Conservation (phyloP, 2,329 filamentous ascomycete genomes). For the Ophidiomyces ophidiicola region DNA sequence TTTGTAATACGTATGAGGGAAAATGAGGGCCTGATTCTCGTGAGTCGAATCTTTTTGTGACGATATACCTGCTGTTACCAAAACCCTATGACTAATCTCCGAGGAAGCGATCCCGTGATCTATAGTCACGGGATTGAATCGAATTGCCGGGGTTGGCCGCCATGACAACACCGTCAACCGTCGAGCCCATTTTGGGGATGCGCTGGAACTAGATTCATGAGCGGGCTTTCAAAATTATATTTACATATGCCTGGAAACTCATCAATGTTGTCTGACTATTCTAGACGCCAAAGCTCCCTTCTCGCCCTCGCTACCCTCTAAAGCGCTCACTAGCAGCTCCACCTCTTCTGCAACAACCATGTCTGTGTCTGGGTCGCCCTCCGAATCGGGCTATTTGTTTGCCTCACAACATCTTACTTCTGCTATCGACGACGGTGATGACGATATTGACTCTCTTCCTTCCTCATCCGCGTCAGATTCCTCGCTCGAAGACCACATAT, state of each 20-base stretch:
- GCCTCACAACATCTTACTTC: slow-evolving; percentile 23
- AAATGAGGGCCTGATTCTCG: background rate
- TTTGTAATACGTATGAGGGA: no score
- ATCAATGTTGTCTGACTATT: no score
- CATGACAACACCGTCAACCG: background rate
- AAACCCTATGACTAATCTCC: slow-evolving; percentile 6
- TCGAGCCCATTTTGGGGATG: background rate
- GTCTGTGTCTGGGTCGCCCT: slow-evolving; percentile 25
- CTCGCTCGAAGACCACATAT: slow-evolving; percentile 40
- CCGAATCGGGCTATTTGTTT: slow-evolving; percentile 31
- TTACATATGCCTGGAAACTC: no score
- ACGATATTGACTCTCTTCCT: slow-evolving; percentile 34
- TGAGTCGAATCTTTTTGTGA: background rate
- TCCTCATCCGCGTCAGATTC: slow-evolving; percentile 31
- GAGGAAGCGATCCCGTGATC: background rate
- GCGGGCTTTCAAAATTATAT: no score
- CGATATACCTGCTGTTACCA: slow-evolving; percentile 1
- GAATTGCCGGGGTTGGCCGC: no score
- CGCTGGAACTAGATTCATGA: no score
- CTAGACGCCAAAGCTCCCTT: background rate
- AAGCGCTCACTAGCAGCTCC: background rate
- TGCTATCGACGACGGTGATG: slow-evolving; percentile 24
- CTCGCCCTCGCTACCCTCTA: background rate
- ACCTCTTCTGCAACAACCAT: slow-evolving; percentile 16
- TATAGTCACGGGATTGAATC: background rate